Percentiles rank a stretch among this genome's conserved stretches.
Evolutionary conservation across 2,329 filamentous ascomycete genomes (phyloP).

Genomic region (Fusarium sp.): DNA sequence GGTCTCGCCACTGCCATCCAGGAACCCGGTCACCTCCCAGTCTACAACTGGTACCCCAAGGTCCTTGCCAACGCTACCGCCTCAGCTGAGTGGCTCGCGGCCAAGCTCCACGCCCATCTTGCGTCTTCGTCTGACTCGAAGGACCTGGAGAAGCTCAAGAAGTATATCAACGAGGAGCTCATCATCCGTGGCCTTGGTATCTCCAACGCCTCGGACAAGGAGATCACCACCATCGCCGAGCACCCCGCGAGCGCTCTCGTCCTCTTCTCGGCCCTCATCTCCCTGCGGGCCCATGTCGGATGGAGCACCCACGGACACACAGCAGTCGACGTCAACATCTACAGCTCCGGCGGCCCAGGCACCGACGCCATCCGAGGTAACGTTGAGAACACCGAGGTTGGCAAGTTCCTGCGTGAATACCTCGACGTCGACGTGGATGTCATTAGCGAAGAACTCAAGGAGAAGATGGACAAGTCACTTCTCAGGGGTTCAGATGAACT

Average conservation of each 20-base stretch:
- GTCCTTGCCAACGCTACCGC: conserved; percentile 83
- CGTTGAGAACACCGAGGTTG: conserved; percentile 94
- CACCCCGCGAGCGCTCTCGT: conserved; percentile 65
- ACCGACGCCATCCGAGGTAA: conserved; percentile 80
- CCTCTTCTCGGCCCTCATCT: conserved; percentile 86
- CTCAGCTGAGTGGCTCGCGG: conserved; percentile 78
- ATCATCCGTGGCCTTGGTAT: conserved; percentile 81
- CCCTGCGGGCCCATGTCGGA: conserved; percentile 86
- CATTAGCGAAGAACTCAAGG: conserved; percentile 80
- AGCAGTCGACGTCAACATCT: conserved; percentile 96
- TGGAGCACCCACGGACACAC: conserved; percentile 96
- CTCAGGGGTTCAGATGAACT: conserved; percentile 30
- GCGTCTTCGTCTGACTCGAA: conserved; percentile 49
- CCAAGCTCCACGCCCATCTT: conserved; percentile 72
- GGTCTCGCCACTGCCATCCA: conserved; percentile 85
- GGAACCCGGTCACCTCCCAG: conserved; percentile 63
- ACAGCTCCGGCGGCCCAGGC: conserved; percentile 78
- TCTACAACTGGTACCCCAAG: conserved; percentile 83
- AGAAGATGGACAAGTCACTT: conserved; percentile 57
- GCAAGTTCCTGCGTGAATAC: conserved; percentile 83
- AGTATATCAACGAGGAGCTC: conserved; percentile 77
- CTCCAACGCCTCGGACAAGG: conserved; percentile 75
- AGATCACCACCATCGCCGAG: conserved; percentile 75
- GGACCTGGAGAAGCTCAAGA: conserved; percentile 58
- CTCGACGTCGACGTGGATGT: conserved; percentile 82